Base-by-base conservation (phyloP, 495 filamentous ascomycete genomes). In the Aspergillus homomorphus region DNA sequence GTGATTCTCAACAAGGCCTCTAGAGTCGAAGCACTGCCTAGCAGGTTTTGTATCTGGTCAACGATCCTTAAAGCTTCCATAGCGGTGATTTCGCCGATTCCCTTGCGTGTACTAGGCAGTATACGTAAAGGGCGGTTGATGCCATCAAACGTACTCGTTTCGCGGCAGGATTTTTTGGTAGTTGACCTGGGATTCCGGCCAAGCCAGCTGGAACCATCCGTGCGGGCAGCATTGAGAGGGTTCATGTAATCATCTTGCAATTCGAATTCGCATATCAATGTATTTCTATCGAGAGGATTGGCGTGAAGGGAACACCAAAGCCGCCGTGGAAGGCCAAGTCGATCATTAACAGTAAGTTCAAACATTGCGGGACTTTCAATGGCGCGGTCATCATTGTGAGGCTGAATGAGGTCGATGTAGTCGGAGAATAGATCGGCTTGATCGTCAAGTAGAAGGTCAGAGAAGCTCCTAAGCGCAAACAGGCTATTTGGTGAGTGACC, bases 51-150 rank as follows among this genome's bases (percentile, higher is more conserved):
- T 81, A 89, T 67, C 38, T 76, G 73, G 3, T 66, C 65, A 3
- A 96, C 88, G 57, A 96, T 89, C 68, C 92, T 92, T 67, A 96
- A 96, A 7, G 95, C 90, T 65, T 95, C 90, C 90, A 97, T 95
- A 0, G 89, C 87, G 38, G 91, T 90, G 19, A 91, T 89, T 63
- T 96, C 92, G 15, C 92, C 92, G 63, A 81, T 87, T 46, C 86
- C 71, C 58, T 89, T 87, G 7, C 91, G 81, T 0, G 90, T 87
- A 69, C 83, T 89, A n/a, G 90, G 82, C 18, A 96, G 74, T 4
- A 93, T 82, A 12, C 92, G 80, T 28, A 98, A 76, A 5, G 93
- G 91, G 59, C 84, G 89, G 69, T 88, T 93, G 42, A 77, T 72
- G n/a, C n/a, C n/a, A 58, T 83, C 86, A 51, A 86, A 76, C 0